Evolutionary conservation across 1,284 basidiomycete species (phyloP), one percentile per base, ranked within the genome.

Genomic region (Austropuccinia psidii): DNA sequence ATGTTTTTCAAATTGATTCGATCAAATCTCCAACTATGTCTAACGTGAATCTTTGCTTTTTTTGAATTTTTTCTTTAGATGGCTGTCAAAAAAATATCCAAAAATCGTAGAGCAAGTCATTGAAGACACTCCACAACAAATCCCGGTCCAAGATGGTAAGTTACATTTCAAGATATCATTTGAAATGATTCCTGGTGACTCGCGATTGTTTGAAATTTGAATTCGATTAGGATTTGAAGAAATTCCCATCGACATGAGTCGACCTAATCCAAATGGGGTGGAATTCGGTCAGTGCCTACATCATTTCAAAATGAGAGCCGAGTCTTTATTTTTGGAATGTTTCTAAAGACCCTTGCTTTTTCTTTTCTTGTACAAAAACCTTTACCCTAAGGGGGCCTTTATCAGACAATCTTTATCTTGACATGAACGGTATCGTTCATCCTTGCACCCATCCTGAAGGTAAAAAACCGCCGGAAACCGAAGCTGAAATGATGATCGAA

Each of bases 401-500:
- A 47, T 54, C 39, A 73, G 70, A 73, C 39, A 73, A 73, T 57
- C 50, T 73, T 78, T 73, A 73, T 45, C 70, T 73, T 37, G 70
- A 81, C 74, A 81, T 81, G 80, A 81, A 81, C 49, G 80, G 80
- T 58, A 81, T 84, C 75, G 94, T 98, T 29, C 95, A 98, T 83
- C 95, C 95, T 6, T 98, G 95, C 87, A 98, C 95, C 0, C 95
- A 98, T 81, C 95, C 95, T 0, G 95, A 98, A 81, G 94, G 93
- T 78, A 93, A 90, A 85, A 91, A 92, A 58, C 88, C 96, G 0
- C 96, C 96, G 0, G 91, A 96, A 81, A 97, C 93, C 1, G 96
- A 99, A 81, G 91, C 93, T 80, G 94, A 98, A 74, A 99, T 99
- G 96, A 98, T 99, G 96, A 80, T 91, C 27, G 96, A 98, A 81